A percentile compares a stretch with the other conserved stretches of the same genome.
phyloP scores from a whole-genome alignment of 495 filamentous ascomycete species.

The Emericellopsis terricola region DNA sequence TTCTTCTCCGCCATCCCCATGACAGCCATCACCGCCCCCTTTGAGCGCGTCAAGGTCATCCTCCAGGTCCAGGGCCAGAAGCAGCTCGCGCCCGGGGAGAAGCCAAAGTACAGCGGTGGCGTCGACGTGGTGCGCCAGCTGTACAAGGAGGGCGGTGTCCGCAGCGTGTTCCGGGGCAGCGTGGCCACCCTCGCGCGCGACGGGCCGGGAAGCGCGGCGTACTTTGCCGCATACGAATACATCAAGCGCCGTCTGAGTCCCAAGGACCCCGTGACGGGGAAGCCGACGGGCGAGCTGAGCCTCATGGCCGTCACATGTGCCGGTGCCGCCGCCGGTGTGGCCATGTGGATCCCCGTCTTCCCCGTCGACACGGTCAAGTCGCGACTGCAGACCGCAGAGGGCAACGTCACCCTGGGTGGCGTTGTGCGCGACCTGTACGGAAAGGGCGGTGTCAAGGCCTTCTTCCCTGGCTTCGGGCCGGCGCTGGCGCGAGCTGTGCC shows the following conservation, averaged over 20 bases:
- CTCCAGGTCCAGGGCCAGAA: conserved; percentile 96
- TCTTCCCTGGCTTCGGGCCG: conserved; percentile 94
- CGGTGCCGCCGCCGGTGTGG: conserved; percentile 79
- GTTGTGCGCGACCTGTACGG: conserved; percentile 63
- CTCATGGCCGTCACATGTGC: conserved; percentile 69
- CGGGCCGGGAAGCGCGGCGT: conserved; percentile 80
- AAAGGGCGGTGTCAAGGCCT: conserved; percentile 71
- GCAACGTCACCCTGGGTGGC: conserved; percentile 64
- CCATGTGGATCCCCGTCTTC: conserved; percentile 99
- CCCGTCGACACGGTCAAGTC: conserved; percentile 95
- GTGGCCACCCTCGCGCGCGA: conserved; percentile 86
- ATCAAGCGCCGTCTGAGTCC: conserved; percentile 82
- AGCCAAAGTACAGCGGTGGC: conserved; percentile 80
- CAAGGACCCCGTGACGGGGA: conserved; percentile 54
- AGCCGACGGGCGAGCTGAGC: conserved; percentile 54
- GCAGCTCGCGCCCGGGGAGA: conserved; percentile 64
- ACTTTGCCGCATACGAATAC: conserved; percentile 94
- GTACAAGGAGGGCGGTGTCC: conserved; percentile 77
- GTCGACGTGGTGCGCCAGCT: conserved; percentile 89
- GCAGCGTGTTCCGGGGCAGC: conserved; percentile 79
- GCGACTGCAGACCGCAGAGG: conserved; percentile 78
- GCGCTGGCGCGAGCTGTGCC: conserved; percentile 86
- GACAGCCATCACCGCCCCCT: conserved; percentile 93
- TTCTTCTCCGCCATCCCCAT: conserved; percentile 98
- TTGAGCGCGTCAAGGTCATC: conserved; percentile 96